Percentiles rank a stretch among this genome's conserved stretches.
These are phyloP conservation scores for Calonectria hongkongensis DNA, from an alignment of 2,329 filamentous ascomycete genomes.

Conservation along the genomic window DNA sequence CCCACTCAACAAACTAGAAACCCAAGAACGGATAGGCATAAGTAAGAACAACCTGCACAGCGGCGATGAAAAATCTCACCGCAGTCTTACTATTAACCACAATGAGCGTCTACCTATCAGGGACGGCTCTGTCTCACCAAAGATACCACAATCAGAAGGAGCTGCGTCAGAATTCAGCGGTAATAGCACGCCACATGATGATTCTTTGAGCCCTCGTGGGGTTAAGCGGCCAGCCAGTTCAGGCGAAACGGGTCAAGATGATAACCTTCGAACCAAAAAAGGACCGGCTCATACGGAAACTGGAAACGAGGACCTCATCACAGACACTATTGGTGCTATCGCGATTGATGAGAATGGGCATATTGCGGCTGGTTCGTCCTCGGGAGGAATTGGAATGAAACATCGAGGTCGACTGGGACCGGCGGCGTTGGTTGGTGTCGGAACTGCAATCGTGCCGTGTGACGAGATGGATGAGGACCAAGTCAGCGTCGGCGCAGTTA, in stretches of 20 bases:
- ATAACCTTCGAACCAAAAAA: constrained; percentile 43
- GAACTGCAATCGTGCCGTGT: constrained; percentile 89
- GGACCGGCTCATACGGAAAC: constrained; percentile 47
- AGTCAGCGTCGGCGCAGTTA: constrained; percentile 86
- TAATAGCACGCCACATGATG: constrained; percentile 32
- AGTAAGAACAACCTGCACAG: constrained; percentile 32
- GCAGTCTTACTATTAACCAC: constrained; percentile 32
- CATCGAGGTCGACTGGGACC: constrained; percentile 93
- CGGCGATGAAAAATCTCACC: constrained; percentile 23
- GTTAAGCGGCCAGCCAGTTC: constrained; percentile 60
- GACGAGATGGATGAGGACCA: constrained; percentile 81
- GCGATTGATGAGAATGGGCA: constrained; percentile 90
- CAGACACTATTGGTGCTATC: constrained; percentile 96
- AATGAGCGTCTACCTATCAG: constrained; percentile 37
- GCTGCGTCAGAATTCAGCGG: constrained; percentile 6
- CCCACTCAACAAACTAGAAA: constrained; percentile 35
- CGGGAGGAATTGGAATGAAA: constrained; percentile 99
- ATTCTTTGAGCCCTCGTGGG: constrained; percentile 53
- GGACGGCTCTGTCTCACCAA: constrained; percentile 46
- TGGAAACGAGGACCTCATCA: constrained; percentile 78
- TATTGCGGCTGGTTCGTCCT: constrained; percentile 96
- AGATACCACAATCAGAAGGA: constrained; percentile 28
- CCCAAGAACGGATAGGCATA: constrained; percentile 20
- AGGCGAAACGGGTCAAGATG: constrained; percentile 37
- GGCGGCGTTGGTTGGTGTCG: constrained; percentile 93